phyloP scores from a whole-genome alignment of 768 basidiomycete genomes.

The Hemileccinum rubropunctum region DNA sequence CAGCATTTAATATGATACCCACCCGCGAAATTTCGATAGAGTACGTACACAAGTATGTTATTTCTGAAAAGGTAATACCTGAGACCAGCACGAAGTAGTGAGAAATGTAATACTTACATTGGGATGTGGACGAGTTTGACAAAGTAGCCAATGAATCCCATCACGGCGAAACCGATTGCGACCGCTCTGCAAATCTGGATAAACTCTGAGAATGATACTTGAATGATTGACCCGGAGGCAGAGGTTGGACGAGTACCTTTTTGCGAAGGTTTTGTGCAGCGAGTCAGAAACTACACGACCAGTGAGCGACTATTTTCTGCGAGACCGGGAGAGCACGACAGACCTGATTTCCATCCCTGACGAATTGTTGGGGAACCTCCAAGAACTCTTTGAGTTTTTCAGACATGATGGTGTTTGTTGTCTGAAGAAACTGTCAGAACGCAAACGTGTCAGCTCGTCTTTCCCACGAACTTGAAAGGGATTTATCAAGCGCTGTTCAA shows the following conservation, averaged over 20 bases:
- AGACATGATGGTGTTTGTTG: slow-evolving; percentile 59
- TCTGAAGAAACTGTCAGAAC: slow-evolving; percentile 17
- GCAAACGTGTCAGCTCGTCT: slow-evolving; percentile 29
- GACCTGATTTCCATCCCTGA: slow-evolving; percentile 92
- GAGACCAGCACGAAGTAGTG: slow-evolving; percentile 3
- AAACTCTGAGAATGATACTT: slow-evolving; percentile 62
- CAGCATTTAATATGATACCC: slow-evolving; percentile 24
- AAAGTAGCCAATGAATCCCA: slow-evolving; percentile 99
- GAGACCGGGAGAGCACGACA: slow-evolving; percentile 16
- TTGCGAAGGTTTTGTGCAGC: slow-evolving; percentile 96
- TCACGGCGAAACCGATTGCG: slow-evolving; percentile 95
- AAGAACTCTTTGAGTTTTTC: slow-evolving; percentile 89
- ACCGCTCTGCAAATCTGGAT: slow-evolving; percentile 93
- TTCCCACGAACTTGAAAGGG: slow-evolving; percentile 34
- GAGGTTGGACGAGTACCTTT: slow-evolving; percentile 58
- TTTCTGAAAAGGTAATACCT: slow-evolving; percentile 54
- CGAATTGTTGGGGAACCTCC: slow-evolving; percentile 88
- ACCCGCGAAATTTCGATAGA: neutral
- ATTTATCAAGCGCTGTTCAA: neutral
- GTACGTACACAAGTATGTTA: slow-evolving; percentile 94
- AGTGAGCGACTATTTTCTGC: slow-evolving; percentile 7
- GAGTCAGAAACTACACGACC: slow-evolving; percentile 75
- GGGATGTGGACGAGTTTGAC: slow-evolving; percentile 98
- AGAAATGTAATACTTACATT: slow-evolving; percentile 61
- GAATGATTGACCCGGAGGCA: neutral